Evolutionary conservation across 2,329 filamentous ascomycete species (phyloP), one percentile per base, ranked within the genome.

Genomic region (Myriosclerotinia curreyana): DNA sequence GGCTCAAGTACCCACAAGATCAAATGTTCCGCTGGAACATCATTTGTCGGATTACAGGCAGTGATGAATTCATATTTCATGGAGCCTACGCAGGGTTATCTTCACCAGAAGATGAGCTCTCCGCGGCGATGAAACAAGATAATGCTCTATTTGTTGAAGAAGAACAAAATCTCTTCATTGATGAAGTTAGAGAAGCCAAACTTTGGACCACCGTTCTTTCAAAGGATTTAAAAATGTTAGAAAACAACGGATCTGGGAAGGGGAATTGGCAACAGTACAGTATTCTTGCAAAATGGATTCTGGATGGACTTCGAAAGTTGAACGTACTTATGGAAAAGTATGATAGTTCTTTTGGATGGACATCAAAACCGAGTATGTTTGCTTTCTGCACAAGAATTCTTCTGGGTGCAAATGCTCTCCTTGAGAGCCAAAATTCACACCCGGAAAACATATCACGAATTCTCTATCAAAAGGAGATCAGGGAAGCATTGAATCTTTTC

Each of bases 121-220:
- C 72, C 3, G 67, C 73, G 11, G 81, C 83, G 5, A 74, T 85
- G 71, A 76, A 77, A 63, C 79, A 82, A 69, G 84, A 91, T 72
- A 84, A 86, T 67, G 81, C 87, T 4, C 83, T 99, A 0, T 99
- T 99, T 74, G 88, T 84, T 0, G 83, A 92, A 64, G 95, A 99
- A 76, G 93, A 96, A 74, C 92, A 96, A 74, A 99, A 99, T 74
- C 81, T 97, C n/a, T 98, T 91, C 75, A 80, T 94, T 58, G 94
- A 98, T 74, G 87, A 92, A 69, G 84, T 91, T 7, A 81, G 86
- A 55, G 93, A 97, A 75, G 81, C 86, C 4, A 77, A 81, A 22
- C 75, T 86, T n/a, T 97, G 92, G 92, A 77, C 62, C 28, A 17
- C 38, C 9, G 31, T 68, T 77, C 90, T 38, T 71, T 76, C 17